Percentiles rank a stretch among this genome's conserved stretches.
Conservation (phyloP, 331 rosid species). For the Malus hybrid region DNA sequence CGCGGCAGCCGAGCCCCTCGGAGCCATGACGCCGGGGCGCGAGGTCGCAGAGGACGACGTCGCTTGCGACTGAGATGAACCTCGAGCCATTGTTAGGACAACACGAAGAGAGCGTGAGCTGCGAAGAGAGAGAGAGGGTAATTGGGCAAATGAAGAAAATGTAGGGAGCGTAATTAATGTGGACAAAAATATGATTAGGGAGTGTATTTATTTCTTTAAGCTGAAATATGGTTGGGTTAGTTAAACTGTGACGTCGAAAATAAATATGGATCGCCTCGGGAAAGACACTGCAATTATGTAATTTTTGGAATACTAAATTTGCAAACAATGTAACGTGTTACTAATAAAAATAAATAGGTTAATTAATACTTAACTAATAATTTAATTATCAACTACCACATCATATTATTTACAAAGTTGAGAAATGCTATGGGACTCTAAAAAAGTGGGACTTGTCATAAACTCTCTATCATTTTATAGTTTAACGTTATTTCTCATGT, state of each 20-base stretch:
- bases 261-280: conserved; percentile 10
- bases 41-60: conserved; percentile 41
- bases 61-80: conserved; percentile 78
- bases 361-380: too few species aligned
- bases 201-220: not conserved
- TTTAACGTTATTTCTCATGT: too few species aligned
- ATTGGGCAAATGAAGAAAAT: not conserved
- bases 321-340: too few species aligned
- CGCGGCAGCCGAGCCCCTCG: conserved; percentile 88
- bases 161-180: not conserved
- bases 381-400: too few species aligned
- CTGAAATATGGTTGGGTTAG: not conserved
- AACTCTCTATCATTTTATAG: too few species aligned
- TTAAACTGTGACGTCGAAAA: not conserved
- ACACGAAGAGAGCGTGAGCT: not conserved
- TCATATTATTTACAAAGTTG: too few species aligned
- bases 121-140: not conserved
- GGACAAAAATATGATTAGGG: not conserved
- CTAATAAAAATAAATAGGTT: too few species aligned
- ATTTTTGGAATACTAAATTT: too few species aligned
- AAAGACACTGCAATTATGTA: too few species aligned
- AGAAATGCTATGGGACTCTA: too few species aligned
- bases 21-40: conserved; percentile 67
- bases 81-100: conserved; percentile 53
- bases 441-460: too few species aligned